Evolutionary conservation across 257 asterid genomes (phyloP).

Genomic region (Primulina eburnea): DNA sequence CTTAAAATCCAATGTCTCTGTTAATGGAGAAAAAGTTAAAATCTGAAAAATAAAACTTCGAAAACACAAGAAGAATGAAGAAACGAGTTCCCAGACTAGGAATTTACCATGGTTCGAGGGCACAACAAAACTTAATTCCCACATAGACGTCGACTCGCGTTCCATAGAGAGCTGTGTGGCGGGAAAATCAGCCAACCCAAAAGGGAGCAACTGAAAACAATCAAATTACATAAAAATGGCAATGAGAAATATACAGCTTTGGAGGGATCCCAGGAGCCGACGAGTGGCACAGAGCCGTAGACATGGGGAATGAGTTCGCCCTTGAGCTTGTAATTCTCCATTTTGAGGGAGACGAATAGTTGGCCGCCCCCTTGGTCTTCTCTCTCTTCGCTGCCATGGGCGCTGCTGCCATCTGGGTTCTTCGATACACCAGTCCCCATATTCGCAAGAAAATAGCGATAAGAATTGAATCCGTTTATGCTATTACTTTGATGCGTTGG

Average conservation of each 20-base stretch:
- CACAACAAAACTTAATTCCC: conserved; percentile 94
- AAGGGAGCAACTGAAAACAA: background rate
- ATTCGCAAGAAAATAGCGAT: background rate
- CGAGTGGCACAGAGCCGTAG: conserved; percentile 85
- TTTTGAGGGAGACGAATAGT: conserved; percentile 86
- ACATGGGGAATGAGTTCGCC: conserved; percentile 86
- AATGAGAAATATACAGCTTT: conserved; percentile 53
- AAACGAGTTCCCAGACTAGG: background rate
- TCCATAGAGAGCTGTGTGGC: conserved; percentile 67
- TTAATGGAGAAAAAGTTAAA: conserved; percentile 23
- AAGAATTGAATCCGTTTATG: too few relatives aligned
- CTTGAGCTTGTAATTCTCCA: conserved; percentile 69
- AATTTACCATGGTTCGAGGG: conserved; percentile 76
- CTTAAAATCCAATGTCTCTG: conserved; percentile 93
- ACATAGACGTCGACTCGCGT: conserved; percentile 89
- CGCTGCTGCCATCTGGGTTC: conserved; percentile 50
- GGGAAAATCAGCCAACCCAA: conserved; percentile 19
- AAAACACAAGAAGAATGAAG: conserved; percentile 1
- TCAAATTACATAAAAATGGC: too few relatives aligned
- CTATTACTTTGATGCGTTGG: too few relatives aligned
- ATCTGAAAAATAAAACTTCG: background rate
- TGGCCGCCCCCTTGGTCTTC: conserved; percentile 88
- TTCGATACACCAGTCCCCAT: conserved; percentile 83
- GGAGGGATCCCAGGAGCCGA: conserved; percentile 93
- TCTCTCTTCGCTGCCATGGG: conserved; percentile 58